A percentile compares a stretch with the other conserved stretches of the same genome.
Evolutionary conservation across 176 grass and related monocot species (phyloP).

Genomic region (Raddia distichophylla): DNA sequence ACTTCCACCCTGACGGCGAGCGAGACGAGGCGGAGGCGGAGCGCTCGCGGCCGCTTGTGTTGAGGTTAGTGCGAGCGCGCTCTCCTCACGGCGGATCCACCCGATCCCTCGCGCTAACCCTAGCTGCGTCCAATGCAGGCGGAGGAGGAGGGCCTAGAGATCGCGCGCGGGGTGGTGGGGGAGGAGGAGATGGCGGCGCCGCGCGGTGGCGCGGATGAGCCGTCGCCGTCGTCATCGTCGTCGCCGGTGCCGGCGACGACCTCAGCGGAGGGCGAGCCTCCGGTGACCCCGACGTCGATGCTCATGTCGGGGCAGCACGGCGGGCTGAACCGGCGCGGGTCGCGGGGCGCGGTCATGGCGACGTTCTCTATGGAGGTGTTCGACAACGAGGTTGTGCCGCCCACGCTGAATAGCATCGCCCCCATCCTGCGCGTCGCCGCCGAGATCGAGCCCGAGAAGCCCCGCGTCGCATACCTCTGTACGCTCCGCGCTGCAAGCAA

Average conservation of each 20-base stretch:
- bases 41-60: slow-evolving; percentile 28
- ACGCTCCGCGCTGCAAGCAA: slow-evolving; percentile 1
- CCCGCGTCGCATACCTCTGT: slow-evolving; percentile 96
- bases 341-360: slow-evolving; percentile 67
- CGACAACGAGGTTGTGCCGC: slow-evolving; percentile 90
- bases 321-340: slow-evolving; percentile 63
- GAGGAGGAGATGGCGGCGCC: slow-evolving; percentile 40
- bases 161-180: slow-evolving; percentile 2
- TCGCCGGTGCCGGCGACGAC: not conserved
- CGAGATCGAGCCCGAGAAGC: slow-evolving; percentile 83
- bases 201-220: slow-evolving; percentile 41
- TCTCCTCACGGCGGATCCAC: not conserved
- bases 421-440: slow-evolving; percentile 86
- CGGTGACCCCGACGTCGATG: slow-evolving; percentile 27
- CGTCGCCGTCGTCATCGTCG: not conserved
- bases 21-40: slow-evolving; percentile 38
- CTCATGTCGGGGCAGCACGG: slow-evolving; percentile 38
- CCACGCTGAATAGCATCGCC: slow-evolving; percentile 79
- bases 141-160: slow-evolving; percentile 23
- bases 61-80: slow-evolving; percentile 24
- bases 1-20: slow-evolving; percentile 24
- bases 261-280: not conserved
- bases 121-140: slow-evolving; percentile 12
- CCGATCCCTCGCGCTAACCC: slow-evolving; percentile 26
- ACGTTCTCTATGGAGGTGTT: slow-evolving; percentile 98